Conservation (phyloP, 2,329 filamentous ascomycete species). For the Ilyonectria sp. region DNA sequence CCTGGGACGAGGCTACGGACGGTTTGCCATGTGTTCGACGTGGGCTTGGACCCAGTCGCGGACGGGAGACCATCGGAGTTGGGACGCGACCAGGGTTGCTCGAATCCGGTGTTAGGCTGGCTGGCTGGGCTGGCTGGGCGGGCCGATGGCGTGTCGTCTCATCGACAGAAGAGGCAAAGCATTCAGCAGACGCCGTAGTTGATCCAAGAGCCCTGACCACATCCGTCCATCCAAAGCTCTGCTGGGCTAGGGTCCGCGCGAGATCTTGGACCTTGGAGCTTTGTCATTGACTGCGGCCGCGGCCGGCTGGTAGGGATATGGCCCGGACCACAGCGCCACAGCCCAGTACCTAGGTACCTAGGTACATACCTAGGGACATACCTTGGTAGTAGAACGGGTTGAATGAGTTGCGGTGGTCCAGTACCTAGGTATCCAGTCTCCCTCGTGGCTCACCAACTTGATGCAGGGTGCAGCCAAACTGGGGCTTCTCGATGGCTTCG, state of each 20-base stretch:
- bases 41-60: constrained; percentile 23
- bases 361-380: too few species aligned
- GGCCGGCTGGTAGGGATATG: constrained; percentile 27
- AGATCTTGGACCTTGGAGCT: constrained; percentile 34
- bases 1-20: constrained; percentile 18
- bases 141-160: constrained; percentile 38
- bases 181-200: constrained; percentile 26
- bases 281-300: constrained; percentile 29
- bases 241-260: constrained; percentile 36
- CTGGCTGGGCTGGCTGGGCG: constrained; percentile 15
- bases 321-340: constrained; percentile 8
- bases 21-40: constrained; percentile 38
- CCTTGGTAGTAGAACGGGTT: not conserved
- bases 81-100: constrained; percentile 33
- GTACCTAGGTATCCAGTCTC: constrained; percentile 34
- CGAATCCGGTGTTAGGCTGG: constrained; percentile 30
- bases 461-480: constrained; percentile 28
- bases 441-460: constrained; percentile 39
- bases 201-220: constrained; percentile 34
- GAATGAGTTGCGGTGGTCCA: not conserved
- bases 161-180: constrained; percentile 28
- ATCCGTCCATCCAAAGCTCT: constrained; percentile 40
- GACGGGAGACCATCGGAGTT: constrained; percentile 34
- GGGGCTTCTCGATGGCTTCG: constrained; percentile 18
- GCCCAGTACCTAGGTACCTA: not conserved